A percentile compares a stretch with the other conserved stretches of the same genome.
Conservation (phyloP, 129 eudicot genomes). For the Helianthus tuberosus region DNA sequence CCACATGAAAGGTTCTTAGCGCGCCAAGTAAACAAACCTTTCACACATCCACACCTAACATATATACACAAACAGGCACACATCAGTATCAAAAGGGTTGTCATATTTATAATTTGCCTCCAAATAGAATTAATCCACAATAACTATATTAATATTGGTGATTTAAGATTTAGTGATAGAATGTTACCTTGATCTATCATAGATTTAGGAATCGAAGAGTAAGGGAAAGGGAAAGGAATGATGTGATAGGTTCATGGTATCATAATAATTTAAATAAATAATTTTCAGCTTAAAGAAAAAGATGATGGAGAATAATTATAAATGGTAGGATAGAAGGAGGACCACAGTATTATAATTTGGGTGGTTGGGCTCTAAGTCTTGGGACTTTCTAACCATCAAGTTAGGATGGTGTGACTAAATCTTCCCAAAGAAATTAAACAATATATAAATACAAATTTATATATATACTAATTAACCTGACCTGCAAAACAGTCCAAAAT, state of each 20-base stretch:
- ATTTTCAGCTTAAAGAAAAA: conserved; percentile 20
- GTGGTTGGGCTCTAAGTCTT: conserved; percentile 48
- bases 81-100: conserved; percentile 8
- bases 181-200: background rate
- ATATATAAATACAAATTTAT: background rate
- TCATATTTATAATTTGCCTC: background rate
- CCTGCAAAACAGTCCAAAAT: conserved; percentile 33
- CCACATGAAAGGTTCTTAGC: conserved; percentile 39
- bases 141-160: background rate
- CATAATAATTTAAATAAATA: conserved; percentile 10
- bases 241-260: conserved; percentile 25
- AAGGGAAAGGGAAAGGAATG: background rate
- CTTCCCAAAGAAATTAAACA: conserved; percentile 24
- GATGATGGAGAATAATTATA: conserved; percentile 37
- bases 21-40: conserved; percentile 26
- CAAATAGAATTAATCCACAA: background rate
- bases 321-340: conserved; percentile 34
- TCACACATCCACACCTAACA: conserved; percentile 24
- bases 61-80: conserved; percentile 27
- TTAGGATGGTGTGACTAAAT: conserved; percentile 39
- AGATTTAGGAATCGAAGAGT: conserved; percentile 17
- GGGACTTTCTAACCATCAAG: conserved; percentile 47
- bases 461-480: background rate
- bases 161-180: background rate
- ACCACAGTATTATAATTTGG: conserved; percentile 47